Conservation (phyloP, 1,284 basidiomycete species). For the Rhodotorula sp. region DNA sequence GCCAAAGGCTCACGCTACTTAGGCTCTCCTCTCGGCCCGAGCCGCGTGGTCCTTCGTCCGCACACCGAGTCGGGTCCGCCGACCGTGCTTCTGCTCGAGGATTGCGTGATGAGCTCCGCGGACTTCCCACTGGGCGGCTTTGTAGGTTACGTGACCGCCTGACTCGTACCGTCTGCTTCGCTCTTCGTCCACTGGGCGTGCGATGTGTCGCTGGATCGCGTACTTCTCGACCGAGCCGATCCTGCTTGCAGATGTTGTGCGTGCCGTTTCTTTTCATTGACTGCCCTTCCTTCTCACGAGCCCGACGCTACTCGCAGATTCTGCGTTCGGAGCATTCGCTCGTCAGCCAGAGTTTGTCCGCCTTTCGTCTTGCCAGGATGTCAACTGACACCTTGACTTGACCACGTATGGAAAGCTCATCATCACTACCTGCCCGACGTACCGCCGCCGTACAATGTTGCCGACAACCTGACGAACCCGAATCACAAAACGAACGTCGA, state of each 20-base stretch:
- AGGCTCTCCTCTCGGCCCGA: no score
- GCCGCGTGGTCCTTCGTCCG: no score
- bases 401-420: conserved; percentile 2
- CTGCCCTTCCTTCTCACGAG: not conserved
- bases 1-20: no score
- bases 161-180: no score
- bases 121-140: no score
- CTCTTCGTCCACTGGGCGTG: not conserved
- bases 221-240: conserved; percentile 27
- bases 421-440: conserved; percentile 23
- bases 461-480: not conserved
- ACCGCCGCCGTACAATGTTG: not conserved
- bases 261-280: not conserved
- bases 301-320: not conserved
- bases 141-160: no score
- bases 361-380: not conserved
- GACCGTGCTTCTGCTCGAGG: no score
- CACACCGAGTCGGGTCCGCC: no score
- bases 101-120: no score
- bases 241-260: conserved; percentile 7
- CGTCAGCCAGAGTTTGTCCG: conserved; percentile 19
- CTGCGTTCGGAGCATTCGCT: conserved; percentile 15
- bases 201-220: conserved; percentile 29
- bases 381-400: not conserved
- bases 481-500: conserved; percentile 25